Conservation (phyloP, 2,329 filamentous ascomycete species). For the Zymoseptoria pseudotritici region DNA sequence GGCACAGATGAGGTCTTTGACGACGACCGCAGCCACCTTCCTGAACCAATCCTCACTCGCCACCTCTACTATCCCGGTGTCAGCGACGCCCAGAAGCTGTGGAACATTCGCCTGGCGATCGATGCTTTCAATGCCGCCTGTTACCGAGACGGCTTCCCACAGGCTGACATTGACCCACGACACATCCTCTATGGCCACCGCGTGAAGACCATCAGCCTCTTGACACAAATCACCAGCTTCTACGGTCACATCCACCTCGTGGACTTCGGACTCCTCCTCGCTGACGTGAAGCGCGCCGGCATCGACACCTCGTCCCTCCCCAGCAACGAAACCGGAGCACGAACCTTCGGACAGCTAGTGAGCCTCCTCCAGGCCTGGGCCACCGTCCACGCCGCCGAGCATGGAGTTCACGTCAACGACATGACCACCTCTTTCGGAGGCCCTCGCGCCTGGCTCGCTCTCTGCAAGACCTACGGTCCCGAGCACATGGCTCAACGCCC, state of each 20-base stretch:
- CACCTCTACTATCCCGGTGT: conserved; percentile 52
- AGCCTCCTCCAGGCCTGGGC: conserved; percentile 52
- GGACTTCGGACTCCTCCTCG: conserved; percentile 47
- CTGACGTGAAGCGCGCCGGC: conserved; percentile 32
- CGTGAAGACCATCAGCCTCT: conserved; percentile 54
- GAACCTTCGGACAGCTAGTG: conserved; percentile 11
- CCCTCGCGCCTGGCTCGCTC: conserved; percentile 45
- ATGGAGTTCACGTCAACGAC: conserved; percentile 39
- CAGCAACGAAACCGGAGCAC: not conserved
- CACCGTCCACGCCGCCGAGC: conserved; percentile 31
- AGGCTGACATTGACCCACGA: conserved; percentile 41
- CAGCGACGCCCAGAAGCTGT: conserved; percentile 49
- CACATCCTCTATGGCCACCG: conserved; percentile 59
- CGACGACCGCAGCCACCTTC: conserved; percentile 16
- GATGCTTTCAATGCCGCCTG: conserved; percentile 39
- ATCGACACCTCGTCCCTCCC: not conserved
- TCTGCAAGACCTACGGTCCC: conserved; percentile 48
- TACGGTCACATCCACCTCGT: conserved; percentile 49
- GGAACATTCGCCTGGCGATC: conserved; percentile 53
- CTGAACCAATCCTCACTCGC: conserved; percentile 41
- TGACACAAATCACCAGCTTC: conserved; percentile 54
- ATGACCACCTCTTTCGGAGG: conserved; percentile 50
- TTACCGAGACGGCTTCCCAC: not conserved
- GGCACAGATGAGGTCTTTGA: conserved; percentile 26
- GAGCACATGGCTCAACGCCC: not conserved